These are phyloP conservation scores for Elsinoe necatrix DNA, from an alignment of 2,329 filamentous ascomycete species.

Conservation along the genomic window DNA sequence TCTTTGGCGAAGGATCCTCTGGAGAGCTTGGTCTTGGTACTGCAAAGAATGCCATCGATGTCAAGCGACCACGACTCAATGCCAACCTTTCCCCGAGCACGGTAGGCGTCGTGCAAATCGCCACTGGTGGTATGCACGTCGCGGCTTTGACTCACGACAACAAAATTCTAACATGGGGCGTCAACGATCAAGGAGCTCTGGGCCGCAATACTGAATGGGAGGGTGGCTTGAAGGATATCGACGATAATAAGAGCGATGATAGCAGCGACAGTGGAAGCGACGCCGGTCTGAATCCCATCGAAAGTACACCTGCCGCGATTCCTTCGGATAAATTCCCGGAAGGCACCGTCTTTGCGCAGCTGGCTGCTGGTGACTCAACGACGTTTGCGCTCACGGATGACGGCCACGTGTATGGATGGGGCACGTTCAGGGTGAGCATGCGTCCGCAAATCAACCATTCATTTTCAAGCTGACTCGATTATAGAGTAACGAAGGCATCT, in stretches of 20 bases:
- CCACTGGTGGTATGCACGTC: constrained; percentile 75
- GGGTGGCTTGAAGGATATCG: constrained; percentile 50
- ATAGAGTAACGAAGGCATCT: constrained; percentile 55
- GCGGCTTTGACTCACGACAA: constrained; percentile 70
- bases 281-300: constrained; percentile 60
- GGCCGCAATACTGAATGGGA: constrained; percentile 65
- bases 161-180: constrained; percentile 77
- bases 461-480: constrained; percentile 16
- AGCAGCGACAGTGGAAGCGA: constrained; percentile 51
- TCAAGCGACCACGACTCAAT: constrained; percentile 66
- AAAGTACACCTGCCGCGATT: constrained; percentile 58
- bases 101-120: constrained; percentile 63
- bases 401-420: constrained; percentile 74
- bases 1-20: constrained; percentile 71
- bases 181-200: constrained; percentile 76
- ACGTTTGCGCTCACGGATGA: constrained; percentile 68
- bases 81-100: constrained; percentile 47
- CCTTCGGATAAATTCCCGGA: constrained; percentile 45
- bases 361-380: constrained; percentile 65
- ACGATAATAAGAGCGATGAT: constrained; percentile 48
- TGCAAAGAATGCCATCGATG: constrained; percentile 58
- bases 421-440: constrained; percentile 60
- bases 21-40: constrained; percentile 73
- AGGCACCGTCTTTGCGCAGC: constrained; percentile 55
- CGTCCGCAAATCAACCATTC: not conserved